Percentiles rank a stretch among this genome's conserved stretches.
These are phyloP conservation scores for Clarkia xantiana DNA, from an alignment of 345 rosid species.

Conservation along the genomic window DNA sequence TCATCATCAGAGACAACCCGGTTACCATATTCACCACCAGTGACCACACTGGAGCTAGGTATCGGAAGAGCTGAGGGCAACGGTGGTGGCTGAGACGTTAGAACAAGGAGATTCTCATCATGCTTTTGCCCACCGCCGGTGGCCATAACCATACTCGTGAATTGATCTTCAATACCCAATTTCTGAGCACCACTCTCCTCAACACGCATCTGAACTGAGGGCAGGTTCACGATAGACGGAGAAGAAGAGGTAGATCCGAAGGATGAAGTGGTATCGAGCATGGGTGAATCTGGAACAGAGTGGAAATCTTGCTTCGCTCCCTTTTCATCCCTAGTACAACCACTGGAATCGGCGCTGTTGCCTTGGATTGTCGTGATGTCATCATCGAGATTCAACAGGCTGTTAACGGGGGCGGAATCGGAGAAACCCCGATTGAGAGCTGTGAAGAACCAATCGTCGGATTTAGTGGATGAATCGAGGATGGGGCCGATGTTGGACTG, in stretches of 20 bases:
- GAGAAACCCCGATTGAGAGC: constrained; percentile 76
- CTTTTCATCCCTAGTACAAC: constrained; percentile 13
- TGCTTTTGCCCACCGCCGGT: constrained; percentile 26
- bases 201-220: constrained; percentile 69
- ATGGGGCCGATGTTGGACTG: constrained; percentile 57
- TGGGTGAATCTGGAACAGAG: constrained; percentile 84
- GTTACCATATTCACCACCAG: constrained; percentile 33
- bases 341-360: constrained; percentile 4
- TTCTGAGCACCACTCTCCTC: constrained; percentile 48
- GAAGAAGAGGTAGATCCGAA: constrained; percentile 92
- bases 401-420: constrained; percentile 60
- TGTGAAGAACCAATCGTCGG: constrained; percentile 88
- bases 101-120: constrained; percentile 39
- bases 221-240: constrained; percentile 73
- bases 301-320: constrained; percentile 58
- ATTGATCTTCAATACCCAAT: constrained; percentile 77
- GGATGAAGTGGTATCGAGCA: constrained; percentile 79
- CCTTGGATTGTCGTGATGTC: constrained; percentile 8
- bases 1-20: constrained; percentile 74
- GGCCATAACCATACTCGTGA: constrained; percentile 37
- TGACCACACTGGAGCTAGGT: constrained; percentile 20
- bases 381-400: constrained; percentile 66
- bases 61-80: constrained; percentile 24
- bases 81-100: constrained; percentile 44
- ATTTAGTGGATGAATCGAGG: constrained; percentile 45